These are phyloP conservation scores for Botrytis squamosa DNA, from an alignment of 2,329 filamentous ascomycete species.

Conservation along the genomic window DNA sequence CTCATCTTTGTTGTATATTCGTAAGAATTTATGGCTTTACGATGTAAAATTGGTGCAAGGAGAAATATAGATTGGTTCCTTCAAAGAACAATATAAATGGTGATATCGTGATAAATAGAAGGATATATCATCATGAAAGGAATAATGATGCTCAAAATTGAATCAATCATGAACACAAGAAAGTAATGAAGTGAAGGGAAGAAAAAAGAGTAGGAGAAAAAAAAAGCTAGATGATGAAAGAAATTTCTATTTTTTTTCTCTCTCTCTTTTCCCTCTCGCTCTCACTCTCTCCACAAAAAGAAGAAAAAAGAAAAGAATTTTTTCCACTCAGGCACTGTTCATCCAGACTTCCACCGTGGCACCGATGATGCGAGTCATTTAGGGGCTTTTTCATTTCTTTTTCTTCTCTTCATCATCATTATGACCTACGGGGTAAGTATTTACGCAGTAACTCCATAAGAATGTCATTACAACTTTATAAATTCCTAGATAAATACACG, in stretches of 20 bases:
- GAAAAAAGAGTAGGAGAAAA: background rate
- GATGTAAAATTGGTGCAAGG: background rate
- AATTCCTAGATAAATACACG: background rate
- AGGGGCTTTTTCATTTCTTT: background rate
- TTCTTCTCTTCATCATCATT: background rate
- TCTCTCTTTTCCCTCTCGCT: background rate
- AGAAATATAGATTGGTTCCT: background rate
- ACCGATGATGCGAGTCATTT: constrained; percentile 19
- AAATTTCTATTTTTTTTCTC: background rate
- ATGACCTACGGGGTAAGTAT: no score
- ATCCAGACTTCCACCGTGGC: background rate
- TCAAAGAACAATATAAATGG: background rate
- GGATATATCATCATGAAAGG: background rate
- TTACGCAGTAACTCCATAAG: background rate
- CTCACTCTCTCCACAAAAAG: constrained; percentile 1
- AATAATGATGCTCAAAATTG: no score
- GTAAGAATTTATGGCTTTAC: background rate
- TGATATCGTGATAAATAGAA: background rate
- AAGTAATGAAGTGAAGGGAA: background rate
- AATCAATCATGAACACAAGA: no score
- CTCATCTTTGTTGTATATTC: background rate
- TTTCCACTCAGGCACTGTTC: background rate
- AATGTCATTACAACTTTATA: background rate
- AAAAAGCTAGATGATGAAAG: background rate
- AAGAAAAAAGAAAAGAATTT: constrained; percentile 2